Conservation (phyloP, 2,329 filamentous ascomycete species). For the Alternaria consortialis region DNA sequence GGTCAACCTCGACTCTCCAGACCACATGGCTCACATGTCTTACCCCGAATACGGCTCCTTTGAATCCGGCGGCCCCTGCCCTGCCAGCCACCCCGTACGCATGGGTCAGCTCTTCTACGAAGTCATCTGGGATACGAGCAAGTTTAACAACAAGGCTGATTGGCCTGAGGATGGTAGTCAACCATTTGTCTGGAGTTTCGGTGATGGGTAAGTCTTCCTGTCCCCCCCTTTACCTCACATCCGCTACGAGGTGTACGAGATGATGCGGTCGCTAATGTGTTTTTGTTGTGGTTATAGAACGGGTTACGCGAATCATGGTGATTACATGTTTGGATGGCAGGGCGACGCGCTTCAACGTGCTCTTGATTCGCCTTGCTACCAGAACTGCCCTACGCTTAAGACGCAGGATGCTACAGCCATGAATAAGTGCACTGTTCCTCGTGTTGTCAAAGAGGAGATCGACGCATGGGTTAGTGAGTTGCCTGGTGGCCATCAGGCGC, state of each 20-base stretch:
- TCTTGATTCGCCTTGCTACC: constrained; percentile 48
- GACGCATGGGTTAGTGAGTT: constrained; percentile 48
- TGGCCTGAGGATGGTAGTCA: constrained; percentile 44
- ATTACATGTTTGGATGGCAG: constrained; percentile 64
- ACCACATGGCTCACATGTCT: constrained; percentile 47
- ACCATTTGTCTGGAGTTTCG: constrained; percentile 40
- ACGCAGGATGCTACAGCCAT: constrained; percentile 57
- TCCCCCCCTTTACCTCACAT: neutral
- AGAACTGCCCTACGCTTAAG: constrained; percentile 54
- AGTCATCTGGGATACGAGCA: constrained; percentile 48
- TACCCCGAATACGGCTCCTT: constrained; percentile 37
- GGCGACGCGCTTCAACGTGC: constrained; percentile 57
- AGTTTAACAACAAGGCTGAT: constrained; percentile 38
- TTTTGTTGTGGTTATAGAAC: constrained; percentile 32
- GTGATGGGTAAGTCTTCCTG: constrained; percentile 45
- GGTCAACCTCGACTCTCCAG: constrained; percentile 32
- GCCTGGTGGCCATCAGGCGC: constrained; percentile 26
- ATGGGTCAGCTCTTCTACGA: constrained; percentile 39
- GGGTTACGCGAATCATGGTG: constrained; percentile 61
- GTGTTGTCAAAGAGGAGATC: constrained; percentile 59
- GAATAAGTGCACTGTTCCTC: constrained; percentile 58
- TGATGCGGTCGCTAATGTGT: neutral
- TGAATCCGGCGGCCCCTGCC: constrained; percentile 58
- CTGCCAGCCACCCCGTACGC: constrained; percentile 56
- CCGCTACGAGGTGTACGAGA: too few species aligned